Evolutionary conservation across 176 grass and related monocot genomes (phyloP).

Genomic region (Oryza australiensis): DNA sequence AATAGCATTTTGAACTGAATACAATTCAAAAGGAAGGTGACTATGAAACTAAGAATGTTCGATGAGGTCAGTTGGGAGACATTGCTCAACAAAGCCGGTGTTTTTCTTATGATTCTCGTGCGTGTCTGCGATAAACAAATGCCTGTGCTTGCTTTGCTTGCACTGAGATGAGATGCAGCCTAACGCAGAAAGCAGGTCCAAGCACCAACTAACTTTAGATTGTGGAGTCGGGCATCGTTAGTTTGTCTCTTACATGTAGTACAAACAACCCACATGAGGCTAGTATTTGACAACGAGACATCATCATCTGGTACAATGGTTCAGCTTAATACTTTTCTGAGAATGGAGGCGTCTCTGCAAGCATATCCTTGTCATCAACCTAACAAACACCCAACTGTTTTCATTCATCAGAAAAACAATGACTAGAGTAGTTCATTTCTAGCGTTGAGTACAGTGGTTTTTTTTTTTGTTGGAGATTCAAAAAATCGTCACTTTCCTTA

Average conservation of each 20-base stretch:
- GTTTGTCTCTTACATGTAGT: not conserved
- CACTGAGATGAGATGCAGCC: not conserved
- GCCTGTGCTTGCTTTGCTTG: not conserved
- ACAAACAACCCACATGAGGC: not conserved
- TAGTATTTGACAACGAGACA: not conserved
- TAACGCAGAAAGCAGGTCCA: not conserved
- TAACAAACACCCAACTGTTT: not conserved
- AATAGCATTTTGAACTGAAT: too few relatives aligned
- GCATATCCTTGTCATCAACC: not conserved
- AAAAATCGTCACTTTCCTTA: not conserved
- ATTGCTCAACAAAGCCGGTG: not conserved
- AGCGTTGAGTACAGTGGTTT: not conserved
- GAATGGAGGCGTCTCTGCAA: not conserved
- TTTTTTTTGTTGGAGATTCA: not conserved
- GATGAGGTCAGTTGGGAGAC: conserved; percentile 4
- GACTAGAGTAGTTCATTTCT: not conserved
- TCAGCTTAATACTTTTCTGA: not conserved
- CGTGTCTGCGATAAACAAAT: not conserved
- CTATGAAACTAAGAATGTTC: not conserved
- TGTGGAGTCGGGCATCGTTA: not conserved
- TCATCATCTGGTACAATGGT: not conserved
- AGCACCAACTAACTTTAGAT: not conserved
- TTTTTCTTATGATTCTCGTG: not conserved
- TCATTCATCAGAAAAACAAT: not conserved
- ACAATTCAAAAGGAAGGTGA: not conserved